phyloP scores from a whole-genome alignment of 129 eudicot genomes.

The Deinandra increscens region DNA sequence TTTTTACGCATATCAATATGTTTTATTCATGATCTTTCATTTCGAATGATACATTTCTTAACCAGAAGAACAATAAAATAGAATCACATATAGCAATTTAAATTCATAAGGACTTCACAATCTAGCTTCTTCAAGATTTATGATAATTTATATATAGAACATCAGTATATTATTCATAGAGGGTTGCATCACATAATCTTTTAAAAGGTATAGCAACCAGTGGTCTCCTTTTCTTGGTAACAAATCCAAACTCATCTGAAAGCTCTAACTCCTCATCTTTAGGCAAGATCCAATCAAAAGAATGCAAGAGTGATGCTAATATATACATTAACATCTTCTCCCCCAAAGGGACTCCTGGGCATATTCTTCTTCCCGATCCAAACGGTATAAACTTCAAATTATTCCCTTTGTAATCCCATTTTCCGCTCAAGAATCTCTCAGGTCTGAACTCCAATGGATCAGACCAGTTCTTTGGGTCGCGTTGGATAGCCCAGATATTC shows the following conservation, averaged over 20 bases:
- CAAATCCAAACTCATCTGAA: conserved; percentile 29
- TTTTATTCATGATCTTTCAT: too few species aligned
- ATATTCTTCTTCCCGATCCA: conserved; percentile 34
- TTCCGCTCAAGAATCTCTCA: conserved; percentile 24
- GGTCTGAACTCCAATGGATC: conserved; percentile 27
- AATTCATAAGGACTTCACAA: too few species aligned
- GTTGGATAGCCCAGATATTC: conserved; percentile 41
- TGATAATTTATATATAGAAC: background rate
- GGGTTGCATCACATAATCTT: conserved; percentile 19
- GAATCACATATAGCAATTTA: too few species aligned
- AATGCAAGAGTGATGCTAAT: conserved; percentile 32
- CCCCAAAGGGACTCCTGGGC: conserved; percentile 27
- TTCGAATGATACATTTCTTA: too few species aligned
- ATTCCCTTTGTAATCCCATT: conserved; percentile 35
- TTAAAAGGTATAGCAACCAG: conserved; percentile 23
- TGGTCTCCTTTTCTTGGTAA: conserved; percentile 31
- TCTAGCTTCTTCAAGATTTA: too few species aligned
- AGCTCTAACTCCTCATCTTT: conserved; percentile 22
- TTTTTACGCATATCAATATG: too few species aligned
- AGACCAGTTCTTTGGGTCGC: conserved; percentile 21
- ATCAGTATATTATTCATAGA: background rate
- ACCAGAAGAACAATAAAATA: too few species aligned
- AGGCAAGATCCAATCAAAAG: conserved; percentile 33
- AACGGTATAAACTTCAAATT: conserved; percentile 27
- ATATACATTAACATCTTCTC: conserved; percentile 35